Conservation (phyloP, 148 eudicot genomes). For the Rhododendron simsii region DNA sequence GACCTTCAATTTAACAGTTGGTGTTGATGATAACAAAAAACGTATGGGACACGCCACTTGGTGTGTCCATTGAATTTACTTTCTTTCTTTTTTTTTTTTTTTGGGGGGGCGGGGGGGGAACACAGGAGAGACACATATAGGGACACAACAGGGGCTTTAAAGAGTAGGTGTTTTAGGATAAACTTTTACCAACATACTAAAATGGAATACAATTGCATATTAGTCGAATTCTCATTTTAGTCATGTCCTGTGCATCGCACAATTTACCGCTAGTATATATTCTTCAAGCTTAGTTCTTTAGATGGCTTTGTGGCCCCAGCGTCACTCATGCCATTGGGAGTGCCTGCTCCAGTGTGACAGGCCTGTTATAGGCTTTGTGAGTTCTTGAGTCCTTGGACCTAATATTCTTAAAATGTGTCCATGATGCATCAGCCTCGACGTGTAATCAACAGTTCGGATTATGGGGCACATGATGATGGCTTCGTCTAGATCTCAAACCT, state of each 20-base stretch:
- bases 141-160: too few species aligned
- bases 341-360: background rate
- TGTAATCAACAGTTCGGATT: background rate
- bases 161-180: too few species aligned
- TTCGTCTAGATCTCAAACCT: background rate
- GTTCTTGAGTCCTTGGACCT: background rate
- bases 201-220: too few species aligned
- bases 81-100: too few species aligned
- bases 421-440: background rate
- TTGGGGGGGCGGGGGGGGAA: too few species aligned
- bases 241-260: background rate
- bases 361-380: background rate
- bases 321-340: background rate
- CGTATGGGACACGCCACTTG: too few species aligned
- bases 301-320: background rate
- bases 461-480: background rate
- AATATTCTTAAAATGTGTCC: background rate
- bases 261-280: background rate
- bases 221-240: background rate
- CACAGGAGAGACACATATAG: too few species aligned
- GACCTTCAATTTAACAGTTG: too few species aligned
- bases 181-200: too few species aligned
- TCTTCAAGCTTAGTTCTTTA: background rate
- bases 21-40: too few species aligned
- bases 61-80: too few species aligned